Base-by-base conservation (phyloP, 306 rosid species). In the Rosa rugosa region DNA sequence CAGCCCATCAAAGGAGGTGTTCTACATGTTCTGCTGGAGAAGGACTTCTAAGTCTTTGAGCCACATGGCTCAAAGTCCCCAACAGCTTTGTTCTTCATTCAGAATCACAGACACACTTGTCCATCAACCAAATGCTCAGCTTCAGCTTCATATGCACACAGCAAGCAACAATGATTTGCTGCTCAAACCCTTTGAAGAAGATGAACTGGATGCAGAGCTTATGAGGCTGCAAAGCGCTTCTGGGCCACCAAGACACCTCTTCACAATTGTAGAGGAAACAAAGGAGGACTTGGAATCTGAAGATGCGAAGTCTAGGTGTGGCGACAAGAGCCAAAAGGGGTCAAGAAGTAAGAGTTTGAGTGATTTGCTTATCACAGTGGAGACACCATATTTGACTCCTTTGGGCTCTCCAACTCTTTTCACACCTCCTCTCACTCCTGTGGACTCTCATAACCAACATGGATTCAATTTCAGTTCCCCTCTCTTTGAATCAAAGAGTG, bases 231-330 rank as follows among this genome's bases (percentile, higher is more conserved):
- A 89, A 50, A 83, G 79, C 41, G 80, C 88, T n/a, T 79, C 82
- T 69, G 94, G 90, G 47, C 94, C 90, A 71, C 92, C 97, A 20
- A 91, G 98, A 76, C 89, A 90, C 67, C 90, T 95, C 80, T 95
- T 95, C 90, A 91, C 99, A 67, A 95, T 95, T 72, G 80, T 89
- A 5, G 99, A 95, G 86, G 99, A 95, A 91, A 93, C 99, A 53
- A 91, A 84, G 75, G 98, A 95, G 68, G 99, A 95, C 79, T 87
- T 95, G 64, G 99, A 95, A 75, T 95, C 98, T 73, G 96, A 91
- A 46, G 98, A 95, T 83, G 91, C 89, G 11, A 90, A 84, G 10
- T 86, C 89, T 16, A 87, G 72, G 77, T 46, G 82, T 67, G 85
- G 79, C 60, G 53, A 80, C n/a, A 81, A 46, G 78, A 79, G 87